Percentiles rank a stretch among this genome's conserved stretches.
Conservation (phyloP, 163 green algal species). For the Scenedesmus sp. region DNA sequence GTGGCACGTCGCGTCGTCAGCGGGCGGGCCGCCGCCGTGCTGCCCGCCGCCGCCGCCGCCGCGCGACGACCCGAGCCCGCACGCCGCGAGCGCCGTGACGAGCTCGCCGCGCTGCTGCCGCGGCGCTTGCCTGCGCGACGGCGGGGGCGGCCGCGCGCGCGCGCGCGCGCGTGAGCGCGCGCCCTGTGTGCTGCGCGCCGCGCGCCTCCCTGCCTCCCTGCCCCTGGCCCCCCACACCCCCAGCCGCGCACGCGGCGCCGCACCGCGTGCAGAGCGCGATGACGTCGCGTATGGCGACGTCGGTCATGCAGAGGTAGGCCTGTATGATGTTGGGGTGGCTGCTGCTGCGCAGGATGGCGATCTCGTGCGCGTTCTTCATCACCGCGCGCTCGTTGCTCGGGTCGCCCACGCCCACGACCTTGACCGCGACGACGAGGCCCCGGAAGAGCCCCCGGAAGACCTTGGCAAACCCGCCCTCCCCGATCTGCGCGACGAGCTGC, state of each 20-base stretch:
- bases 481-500: conserved; percentile 51
- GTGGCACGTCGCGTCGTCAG: conserved; percentile 61
- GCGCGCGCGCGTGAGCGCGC: background rate
- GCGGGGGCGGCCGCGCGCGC: background rate
- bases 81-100: conserved; percentile 2
- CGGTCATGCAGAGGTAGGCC: conserved; percentile 51
- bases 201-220: too few species aligned
- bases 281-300: conserved; percentile 60
- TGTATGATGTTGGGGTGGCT: conserved; percentile 67
- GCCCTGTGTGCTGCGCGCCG: too few species aligned
- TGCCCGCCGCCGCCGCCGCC: conserved; percentile 4
- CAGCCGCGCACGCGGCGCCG: background rate
- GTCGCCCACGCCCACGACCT: conserved; percentile 60
- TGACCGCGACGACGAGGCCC: conserved; percentile 63
- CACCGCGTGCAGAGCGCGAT: conserved; percentile 44
- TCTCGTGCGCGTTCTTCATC: conserved; percentile 73
- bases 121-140: conserved; percentile 2
- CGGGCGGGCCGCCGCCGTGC: background rate
- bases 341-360: conserved; percentile 61
- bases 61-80: background rate
- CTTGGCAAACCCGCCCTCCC: conserved; percentile 71
- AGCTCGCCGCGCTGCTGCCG: conserved; percentile 24
- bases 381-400: conserved; percentile 67
- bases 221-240: too few species aligned
- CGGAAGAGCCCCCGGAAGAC: conserved; percentile 64